Percentiles rank a stretch among this genome's conserved stretches.
phyloP scores from a whole-genome alignment of 345 rosid species.

The Barbarea vulgaris region DNA sequence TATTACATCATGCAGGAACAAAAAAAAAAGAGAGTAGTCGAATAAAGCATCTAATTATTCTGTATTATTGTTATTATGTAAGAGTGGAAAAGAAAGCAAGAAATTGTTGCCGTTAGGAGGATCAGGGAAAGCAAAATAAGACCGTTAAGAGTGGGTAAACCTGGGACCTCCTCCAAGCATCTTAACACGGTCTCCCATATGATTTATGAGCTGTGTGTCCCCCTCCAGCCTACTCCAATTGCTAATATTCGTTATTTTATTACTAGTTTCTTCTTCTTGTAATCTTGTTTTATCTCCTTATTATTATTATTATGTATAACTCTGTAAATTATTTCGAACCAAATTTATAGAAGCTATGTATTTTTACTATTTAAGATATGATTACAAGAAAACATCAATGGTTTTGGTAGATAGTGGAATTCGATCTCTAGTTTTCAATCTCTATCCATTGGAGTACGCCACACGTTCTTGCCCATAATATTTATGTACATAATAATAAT shows the following conservation, averaged over 20 bases:
- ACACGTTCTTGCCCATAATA: background rate
- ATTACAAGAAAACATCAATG: background rate
- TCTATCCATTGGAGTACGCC: background rate
- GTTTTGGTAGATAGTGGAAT: background rate
- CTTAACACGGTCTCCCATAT: constrained; percentile 13
- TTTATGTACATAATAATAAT: background rate
- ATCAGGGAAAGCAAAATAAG: background rate
- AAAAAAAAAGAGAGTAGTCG: background rate
- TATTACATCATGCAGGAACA: too few species aligned
- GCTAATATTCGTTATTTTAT: background rate
- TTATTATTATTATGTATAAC: too few species aligned
- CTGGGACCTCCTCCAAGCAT: constrained; percentile 29
- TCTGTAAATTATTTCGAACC: background rate
- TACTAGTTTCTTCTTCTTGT: too few species aligned
- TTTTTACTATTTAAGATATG: background rate
- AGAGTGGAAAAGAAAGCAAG: background rate
- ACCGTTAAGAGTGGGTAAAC: constrained; percentile 10
- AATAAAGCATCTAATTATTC: background rate
- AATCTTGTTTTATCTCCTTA: too few species aligned
- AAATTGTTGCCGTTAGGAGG: constrained; percentile 18
- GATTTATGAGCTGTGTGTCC: background rate
- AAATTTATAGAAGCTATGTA: background rate
- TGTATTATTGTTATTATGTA: background rate
- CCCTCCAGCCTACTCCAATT: background rate
- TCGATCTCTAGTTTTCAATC: background rate